Percentiles rank a stretch among this genome's conserved stretches.
Conservation (phyloP, 73 alveolate genomes). For the Tetrahymena thermophila region DNA sequence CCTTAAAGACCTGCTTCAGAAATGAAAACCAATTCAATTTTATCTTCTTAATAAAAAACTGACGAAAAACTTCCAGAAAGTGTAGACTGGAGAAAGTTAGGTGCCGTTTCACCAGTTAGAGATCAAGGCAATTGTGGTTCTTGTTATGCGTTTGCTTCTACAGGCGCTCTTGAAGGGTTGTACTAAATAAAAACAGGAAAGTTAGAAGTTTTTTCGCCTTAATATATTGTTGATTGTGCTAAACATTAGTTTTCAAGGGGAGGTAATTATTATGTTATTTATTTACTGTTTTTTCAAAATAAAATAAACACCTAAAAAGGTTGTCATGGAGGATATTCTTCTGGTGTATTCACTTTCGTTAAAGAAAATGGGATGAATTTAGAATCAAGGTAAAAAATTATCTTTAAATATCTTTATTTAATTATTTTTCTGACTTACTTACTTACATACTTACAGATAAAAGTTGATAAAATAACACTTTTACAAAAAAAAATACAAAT, state of each 20-base stretch:
- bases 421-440: too few species aligned
- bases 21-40: background rate
- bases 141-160: conserved; percentile 84
- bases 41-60: background rate
- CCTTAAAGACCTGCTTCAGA: background rate
- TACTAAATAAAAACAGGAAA: background rate
- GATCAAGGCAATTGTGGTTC: conserved; percentile 80
- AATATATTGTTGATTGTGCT: conserved; percentile 62
- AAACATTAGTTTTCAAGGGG: conserved; percentile 40
- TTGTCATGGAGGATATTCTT: background rate
- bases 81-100: conserved; percentile 66
- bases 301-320: background rate
- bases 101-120: conserved; percentile 55
- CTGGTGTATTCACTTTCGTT: background rate
- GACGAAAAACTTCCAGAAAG: background rate
- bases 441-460: too few species aligned
- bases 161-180: conserved; percentile 11
- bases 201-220: conserved; percentile 41
- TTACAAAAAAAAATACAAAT: too few species aligned
- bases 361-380: background rate
- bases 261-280: background rate
- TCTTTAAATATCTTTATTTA: too few species aligned
- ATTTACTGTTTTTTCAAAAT: too few species aligned
- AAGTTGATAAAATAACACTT: too few species aligned
- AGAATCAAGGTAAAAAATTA: background rate